Percentiles rank a stretch among this genome's conserved stretches.
These are phyloP conservation scores for Trametes maxima DNA, from an alignment of 768 basidiomycete species.

Conservation along the genomic window DNA sequence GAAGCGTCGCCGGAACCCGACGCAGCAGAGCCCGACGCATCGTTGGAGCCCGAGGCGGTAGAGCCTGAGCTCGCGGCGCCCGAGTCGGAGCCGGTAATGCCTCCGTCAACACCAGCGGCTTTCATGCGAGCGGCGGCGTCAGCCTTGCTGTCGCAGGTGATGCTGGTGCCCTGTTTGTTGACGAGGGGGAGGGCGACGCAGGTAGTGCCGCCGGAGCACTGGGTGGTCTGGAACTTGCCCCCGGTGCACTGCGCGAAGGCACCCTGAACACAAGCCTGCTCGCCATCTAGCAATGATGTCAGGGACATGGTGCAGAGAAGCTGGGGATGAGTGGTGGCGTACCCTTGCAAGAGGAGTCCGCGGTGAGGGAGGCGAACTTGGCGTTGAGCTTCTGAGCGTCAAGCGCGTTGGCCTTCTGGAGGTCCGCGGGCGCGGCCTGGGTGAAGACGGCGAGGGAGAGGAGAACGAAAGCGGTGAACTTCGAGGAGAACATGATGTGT, in stretches of 20 bases:
- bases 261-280: constrained; percentile 41
- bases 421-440: constrained; percentile 22
- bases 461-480: constrained; percentile 25
- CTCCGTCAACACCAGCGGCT: constrained; percentile 36
- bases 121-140: constrained; percentile 40
- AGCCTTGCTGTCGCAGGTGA: constrained; percentile 38
- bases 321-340: not conserved
- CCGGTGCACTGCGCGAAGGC: constrained; percentile 44
- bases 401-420: constrained; percentile 36
- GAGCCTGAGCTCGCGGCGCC: not conserved
- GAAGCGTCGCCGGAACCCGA: not conserved
- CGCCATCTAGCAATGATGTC: constrained; percentile 26
- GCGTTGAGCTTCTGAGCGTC: constrained; percentile 42
- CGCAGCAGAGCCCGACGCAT: too few relatives aligned
- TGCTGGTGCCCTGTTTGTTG: constrained; percentile 40
- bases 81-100: constrained; percentile 21
- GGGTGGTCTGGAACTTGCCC: constrained; percentile 36
- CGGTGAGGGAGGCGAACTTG: constrained; percentile 35
- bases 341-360: constrained; percentile 36
- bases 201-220: constrained; percentile 33
- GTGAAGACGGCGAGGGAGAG: constrained; percentile 21
- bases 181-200: constrained; percentile 48
- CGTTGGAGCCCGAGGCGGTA: too few relatives aligned
- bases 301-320: not conserved
- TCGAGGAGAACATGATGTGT: constrained; percentile 19